Conservation (phyloP, 2,329 filamentous ascomycete species). For the Xylaria sp. region DNA sequence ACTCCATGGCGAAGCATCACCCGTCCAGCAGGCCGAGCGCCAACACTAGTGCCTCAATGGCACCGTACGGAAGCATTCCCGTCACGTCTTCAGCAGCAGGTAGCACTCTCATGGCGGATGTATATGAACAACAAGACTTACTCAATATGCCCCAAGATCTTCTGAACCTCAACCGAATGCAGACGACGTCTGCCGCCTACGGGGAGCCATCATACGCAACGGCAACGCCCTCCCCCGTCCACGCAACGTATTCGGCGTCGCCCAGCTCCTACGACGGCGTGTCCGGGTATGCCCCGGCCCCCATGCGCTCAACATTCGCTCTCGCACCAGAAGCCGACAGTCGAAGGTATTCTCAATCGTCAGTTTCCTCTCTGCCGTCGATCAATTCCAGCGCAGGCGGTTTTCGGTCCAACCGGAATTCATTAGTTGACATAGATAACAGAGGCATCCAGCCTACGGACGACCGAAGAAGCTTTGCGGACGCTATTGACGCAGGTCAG, state of each 20-base stretch:
- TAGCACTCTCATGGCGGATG: conserved; percentile 70
- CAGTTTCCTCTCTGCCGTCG: conserved; percentile 68
- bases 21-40: conserved; percentile 65
- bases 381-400: conserved; percentile 55
- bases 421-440: conserved; percentile 72
- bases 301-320: conserved; percentile 67
- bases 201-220: conserved; percentile 75
- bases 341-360: conserved; percentile 85
- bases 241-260: conserved; percentile 72
- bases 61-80: conserved; percentile 77
- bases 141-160: conserved; percentile 80
- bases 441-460: conserved; percentile 64
- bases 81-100: conserved; percentile 79
- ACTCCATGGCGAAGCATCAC: conserved; percentile 66
- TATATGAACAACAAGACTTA: conserved; percentile 71
- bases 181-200: conserved; percentile 71
- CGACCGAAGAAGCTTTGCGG: conserved; percentile 78
- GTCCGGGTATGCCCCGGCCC: conserved; percentile 73
- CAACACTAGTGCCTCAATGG: conserved; percentile 69
- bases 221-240: conserved; percentile 73
- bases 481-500: conserved; percentile 90
- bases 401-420: conserved; percentile 63
- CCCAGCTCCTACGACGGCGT: conserved; percentile 79
- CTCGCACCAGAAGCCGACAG: conserved; percentile 66
- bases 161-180: conserved; percentile 72